phyloP scores from a whole-genome alignment of 2,329 filamentous ascomycete species.

The Kalmusia sp. region DNA sequence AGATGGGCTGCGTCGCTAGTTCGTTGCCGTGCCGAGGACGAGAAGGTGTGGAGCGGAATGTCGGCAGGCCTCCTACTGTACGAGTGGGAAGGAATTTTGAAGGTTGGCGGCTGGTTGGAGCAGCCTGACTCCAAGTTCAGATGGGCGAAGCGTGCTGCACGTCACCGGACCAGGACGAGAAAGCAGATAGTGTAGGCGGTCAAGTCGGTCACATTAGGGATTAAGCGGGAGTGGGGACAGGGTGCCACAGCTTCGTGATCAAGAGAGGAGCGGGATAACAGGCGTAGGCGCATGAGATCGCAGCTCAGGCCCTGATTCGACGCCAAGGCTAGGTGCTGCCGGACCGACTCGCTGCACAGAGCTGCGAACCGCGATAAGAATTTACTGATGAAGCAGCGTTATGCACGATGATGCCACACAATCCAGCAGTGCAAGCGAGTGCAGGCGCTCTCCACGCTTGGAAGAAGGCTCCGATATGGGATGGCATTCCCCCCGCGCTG shows the following conservation, averaged over 20 bases:
- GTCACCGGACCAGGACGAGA: constrained; percentile 35
- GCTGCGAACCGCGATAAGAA: constrained; percentile 4
- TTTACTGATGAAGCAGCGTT: not conserved
- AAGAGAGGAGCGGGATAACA: constrained; percentile 23
- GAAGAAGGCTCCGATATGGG: too few species aligned
- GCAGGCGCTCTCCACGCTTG: not conserved
- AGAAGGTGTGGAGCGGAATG: constrained; percentile 84
- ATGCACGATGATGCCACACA: not conserved
- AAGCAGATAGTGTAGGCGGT: constrained; percentile 35
- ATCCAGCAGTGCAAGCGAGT: not conserved
- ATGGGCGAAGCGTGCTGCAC: constrained; percentile 36
- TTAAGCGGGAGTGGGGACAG: constrained; percentile 27
- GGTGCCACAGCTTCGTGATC: constrained; percentile 36
- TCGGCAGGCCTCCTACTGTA: constrained; percentile 74
- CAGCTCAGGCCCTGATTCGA: not conserved
- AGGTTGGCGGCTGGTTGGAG: constrained; percentile 66
- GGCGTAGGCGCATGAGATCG: constrained; percentile 7
- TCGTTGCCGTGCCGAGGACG: constrained; percentile 51
- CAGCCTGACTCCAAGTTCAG: constrained; percentile 44
- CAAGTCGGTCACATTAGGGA: constrained; percentile 44
- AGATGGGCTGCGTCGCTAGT: constrained; percentile 49
- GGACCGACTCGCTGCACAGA: constrained; percentile 4
- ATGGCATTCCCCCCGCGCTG: not conserved
- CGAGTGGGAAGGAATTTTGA: constrained; percentile 85
- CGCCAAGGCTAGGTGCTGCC: not conserved